These are phyloP conservation scores for Limtongia smithiae DNA, from an alignment of 805 yeast species.

Conservation along the genomic window DNA sequence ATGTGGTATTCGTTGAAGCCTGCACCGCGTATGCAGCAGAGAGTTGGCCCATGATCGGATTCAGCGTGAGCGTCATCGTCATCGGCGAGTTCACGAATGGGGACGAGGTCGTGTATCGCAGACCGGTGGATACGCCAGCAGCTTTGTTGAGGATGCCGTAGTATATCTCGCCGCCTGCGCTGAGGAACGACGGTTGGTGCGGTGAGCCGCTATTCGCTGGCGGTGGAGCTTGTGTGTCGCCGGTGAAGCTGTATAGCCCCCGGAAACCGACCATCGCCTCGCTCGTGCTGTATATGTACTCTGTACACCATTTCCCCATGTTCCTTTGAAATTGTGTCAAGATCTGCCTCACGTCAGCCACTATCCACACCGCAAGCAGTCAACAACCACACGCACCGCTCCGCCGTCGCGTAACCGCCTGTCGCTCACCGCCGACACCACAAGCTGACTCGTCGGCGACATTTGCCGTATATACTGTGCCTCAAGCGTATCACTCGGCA, in stretches of 20 bases:
- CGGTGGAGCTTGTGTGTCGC: constrained; percentile 23
- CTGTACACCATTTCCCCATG: constrained; percentile 60
- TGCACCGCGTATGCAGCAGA: constrained; percentile 84
- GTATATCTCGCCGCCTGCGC: constrained; percentile 86
- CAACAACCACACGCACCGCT: no score
- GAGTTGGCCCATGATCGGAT: constrained; percentile 86
- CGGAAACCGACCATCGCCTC: constrained; percentile 82
- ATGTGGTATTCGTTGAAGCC: constrained; percentile 69
- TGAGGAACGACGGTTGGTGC: constrained; percentile 48
- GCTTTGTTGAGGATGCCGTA: constrained; percentile 77
- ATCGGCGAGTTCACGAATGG: constrained; percentile 85
- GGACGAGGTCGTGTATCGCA: constrained; percentile 80
- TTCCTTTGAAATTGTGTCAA: constrained; percentile 71
- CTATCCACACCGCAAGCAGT: no score
- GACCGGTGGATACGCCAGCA: constrained; percentile 83
- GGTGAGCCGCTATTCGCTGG: background rate
- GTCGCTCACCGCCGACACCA: constrained; percentile 73
- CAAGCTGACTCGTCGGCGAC: constrained; percentile 56
- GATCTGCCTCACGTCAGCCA: constrained; percentile 45
- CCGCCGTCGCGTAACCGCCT: constrained; percentile 52
- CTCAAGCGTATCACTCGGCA: constrained; percentile 82
- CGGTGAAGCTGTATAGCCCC: constrained; percentile 64
- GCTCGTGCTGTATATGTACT: constrained; percentile 74
- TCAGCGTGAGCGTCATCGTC: constrained; percentile 78
- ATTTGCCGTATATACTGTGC: constrained; percentile 75